phyloP scores from a whole-genome alignment of 148 eudicot species.

The Fallopia convolvulus region DNA sequence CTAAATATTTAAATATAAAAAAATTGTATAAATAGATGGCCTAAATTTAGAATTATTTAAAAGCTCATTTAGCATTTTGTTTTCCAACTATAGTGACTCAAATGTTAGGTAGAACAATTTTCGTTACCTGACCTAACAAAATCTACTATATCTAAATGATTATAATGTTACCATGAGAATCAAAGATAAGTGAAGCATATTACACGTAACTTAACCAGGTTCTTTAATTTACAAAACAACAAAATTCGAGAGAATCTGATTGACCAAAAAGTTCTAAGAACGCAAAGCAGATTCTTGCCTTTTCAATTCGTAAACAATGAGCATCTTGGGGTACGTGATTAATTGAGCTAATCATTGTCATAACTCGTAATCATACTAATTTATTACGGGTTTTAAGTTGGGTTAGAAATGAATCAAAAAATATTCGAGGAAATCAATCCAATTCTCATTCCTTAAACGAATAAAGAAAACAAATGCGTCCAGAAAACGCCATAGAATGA shows the following conservation, averaged over 20 bases:
- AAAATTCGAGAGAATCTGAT: neutral
- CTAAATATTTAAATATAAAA: no score
- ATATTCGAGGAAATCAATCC: neutral
- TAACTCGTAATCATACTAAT: neutral
- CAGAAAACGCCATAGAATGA: neutral
- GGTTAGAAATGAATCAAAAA: neutral
- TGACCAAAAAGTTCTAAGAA: neutral
- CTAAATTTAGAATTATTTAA: no score
- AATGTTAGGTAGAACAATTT: neutral
- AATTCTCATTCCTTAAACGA: neutral
- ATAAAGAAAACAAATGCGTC: slow-evolving; percentile 5
- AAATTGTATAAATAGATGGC: no score
- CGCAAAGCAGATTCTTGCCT: slow-evolving; percentile 6
- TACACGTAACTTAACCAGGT: neutral
- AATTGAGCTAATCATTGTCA: neutral
- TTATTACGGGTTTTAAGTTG: neutral
- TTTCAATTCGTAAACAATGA: neutral
- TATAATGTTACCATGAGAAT: neutral
- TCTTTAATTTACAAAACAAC: neutral
- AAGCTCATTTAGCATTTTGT: neutral
- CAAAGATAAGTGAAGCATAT: neutral
- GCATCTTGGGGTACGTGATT: neutral
- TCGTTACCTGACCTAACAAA: neutral
- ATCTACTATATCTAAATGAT: neutral
- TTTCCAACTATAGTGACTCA: neutral